Evolutionary conservation across 176 grass and related monocot species (phyloP).

Genomic region (Coix lacrymajobi): DNA sequence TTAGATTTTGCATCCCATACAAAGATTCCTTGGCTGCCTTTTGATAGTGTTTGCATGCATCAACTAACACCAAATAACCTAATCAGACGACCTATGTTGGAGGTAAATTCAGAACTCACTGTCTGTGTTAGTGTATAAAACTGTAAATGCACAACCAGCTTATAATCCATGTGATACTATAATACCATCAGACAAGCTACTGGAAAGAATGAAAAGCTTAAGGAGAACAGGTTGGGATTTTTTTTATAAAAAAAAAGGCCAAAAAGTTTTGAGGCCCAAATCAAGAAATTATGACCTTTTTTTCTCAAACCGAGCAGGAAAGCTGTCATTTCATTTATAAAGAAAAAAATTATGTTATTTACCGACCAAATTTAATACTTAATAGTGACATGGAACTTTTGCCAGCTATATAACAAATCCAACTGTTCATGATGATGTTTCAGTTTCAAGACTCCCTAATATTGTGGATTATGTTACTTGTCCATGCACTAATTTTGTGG

Average conservation of each 20-base stretch:
- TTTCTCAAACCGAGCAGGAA: not conserved
- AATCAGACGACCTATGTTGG: not conserved
- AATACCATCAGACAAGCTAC: constrained; percentile 13
- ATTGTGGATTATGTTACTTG: not conserved
- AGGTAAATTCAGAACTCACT: not conserved
- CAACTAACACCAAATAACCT: constrained; percentile 12
- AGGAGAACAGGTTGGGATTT: not conserved
- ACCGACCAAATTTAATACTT: not conserved
- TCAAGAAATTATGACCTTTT: not conserved
- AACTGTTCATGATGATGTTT: not conserved
- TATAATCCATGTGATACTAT: constrained; percentile 9
- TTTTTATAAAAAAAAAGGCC: not conserved
- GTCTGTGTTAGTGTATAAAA: not conserved
- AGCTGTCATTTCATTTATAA: not conserved
- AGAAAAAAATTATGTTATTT: not conserved
- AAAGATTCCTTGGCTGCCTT: not conserved
- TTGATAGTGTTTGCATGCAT: not conserved
- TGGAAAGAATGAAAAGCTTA: constrained; percentile 1
- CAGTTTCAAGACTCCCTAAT: not conserved
- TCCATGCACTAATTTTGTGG: too few relatives aligned
- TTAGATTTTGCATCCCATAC: constrained; percentile 4
- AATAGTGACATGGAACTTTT: not conserved
- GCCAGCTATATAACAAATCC: not conserved
- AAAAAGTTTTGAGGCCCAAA: not conserved
- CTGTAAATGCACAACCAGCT: not conserved